Evolutionary conservation across 2,329 filamentous ascomycete genomes (phyloP), one percentile per base, ranked within the genome.

Genomic region (Dothiorella sarmentorum): DNA sequence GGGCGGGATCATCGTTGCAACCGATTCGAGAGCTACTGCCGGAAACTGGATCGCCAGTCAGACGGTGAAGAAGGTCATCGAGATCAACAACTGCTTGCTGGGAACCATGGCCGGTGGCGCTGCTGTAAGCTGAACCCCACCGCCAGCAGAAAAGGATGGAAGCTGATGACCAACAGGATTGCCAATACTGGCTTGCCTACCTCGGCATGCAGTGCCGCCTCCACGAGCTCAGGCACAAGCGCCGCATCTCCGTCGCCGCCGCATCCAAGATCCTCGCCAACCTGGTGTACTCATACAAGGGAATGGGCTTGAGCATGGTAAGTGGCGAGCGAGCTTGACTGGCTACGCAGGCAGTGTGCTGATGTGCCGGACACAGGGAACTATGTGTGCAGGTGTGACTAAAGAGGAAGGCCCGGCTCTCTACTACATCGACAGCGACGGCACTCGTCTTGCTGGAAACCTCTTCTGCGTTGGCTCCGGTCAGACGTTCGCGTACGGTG

Each of bases 31-130:
- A 78, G 94, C 94, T 61, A 96, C 94, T 47, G 93, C 94, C 27
- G 94, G 94, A 70, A 95, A 94, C 84, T 99, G 94, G 94, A 99
- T 99, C 77, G 94, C 94, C 65, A 96, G 90, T 78, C 94, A 99
- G 83, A 99, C 94, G 56, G 94, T 99, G 72, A 99, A 99, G 86
- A 99, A 99, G 84, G 94, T 99, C 67, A 97, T 99, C 72, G 91
- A 96, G 83, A 96, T 96, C 82, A 96, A 96, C 81, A 90, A 83
- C 77, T 89, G 88, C 76, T 83, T 99, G 76, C 79, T 99, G 70
- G 94, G 94, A 65, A 99, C 94, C 67, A 96, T 99, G 93, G 94
- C 94, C 63, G 94, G 94, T 76, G 94, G 94, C 78, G 94, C 94
- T 71, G 94, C 94, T 76, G 85, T 88, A 78, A 73, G 84, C 76